Conservation (phyloP, 2,329 filamentous ascomycete genomes). For the Colletotrichum liaoningense region DNA sequence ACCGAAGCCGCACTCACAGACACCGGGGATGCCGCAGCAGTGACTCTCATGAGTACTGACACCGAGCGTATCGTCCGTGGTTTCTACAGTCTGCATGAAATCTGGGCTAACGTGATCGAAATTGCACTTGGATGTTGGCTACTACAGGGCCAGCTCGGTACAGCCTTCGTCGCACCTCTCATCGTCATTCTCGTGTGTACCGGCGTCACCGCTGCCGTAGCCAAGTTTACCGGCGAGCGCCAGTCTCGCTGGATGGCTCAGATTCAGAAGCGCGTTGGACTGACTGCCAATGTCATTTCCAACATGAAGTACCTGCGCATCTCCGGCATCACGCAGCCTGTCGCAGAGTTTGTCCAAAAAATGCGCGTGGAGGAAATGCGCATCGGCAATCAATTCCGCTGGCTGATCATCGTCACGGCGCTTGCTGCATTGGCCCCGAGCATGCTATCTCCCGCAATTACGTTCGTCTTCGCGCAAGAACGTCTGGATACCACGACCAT, state of each 20-base stretch:
- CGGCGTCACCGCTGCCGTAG: slow-evolving; percentile 32
- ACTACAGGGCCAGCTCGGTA: slow-evolving; percentile 45
- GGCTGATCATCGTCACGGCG: slow-evolving; percentile 41
- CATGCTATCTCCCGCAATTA: slow-evolving; percentile 48
- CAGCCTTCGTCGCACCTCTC: slow-evolving; percentile 46
- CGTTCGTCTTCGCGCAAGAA: slow-evolving; percentile 42
- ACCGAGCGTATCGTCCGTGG: slow-evolving; percentile 48
- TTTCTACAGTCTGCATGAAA: slow-evolving; percentile 45
- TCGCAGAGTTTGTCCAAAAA: slow-evolving; percentile 39
- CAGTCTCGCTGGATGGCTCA: slow-evolving; percentile 45
- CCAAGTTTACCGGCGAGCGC: slow-evolving; percentile 37
- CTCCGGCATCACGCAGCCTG: slow-evolving; percentile 44
- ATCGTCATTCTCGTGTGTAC: slow-evolving; percentile 42
- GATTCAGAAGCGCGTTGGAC: slow-evolving; percentile 43
- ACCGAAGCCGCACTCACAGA: slow-evolving; percentile 40
- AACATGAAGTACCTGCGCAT: slow-evolving; percentile 44
- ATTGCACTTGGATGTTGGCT: slow-evolving; percentile 47
- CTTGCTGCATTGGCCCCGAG: slow-evolving; percentile 48
- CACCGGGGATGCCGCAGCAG: slow-evolving; percentile 44
- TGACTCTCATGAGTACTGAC: slow-evolving; percentile 54
- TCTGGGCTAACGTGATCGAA: slow-evolving; percentile 48
- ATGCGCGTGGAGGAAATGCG: slow-evolving; percentile 41
- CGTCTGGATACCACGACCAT: slow-evolving; percentile 41
- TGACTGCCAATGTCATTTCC: slow-evolving; percentile 39
- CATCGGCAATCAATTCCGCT: slow-evolving; percentile 39